phyloP scores from a whole-genome alignment of 805 yeast genomes.

The Candida lessepsii region DNA sequence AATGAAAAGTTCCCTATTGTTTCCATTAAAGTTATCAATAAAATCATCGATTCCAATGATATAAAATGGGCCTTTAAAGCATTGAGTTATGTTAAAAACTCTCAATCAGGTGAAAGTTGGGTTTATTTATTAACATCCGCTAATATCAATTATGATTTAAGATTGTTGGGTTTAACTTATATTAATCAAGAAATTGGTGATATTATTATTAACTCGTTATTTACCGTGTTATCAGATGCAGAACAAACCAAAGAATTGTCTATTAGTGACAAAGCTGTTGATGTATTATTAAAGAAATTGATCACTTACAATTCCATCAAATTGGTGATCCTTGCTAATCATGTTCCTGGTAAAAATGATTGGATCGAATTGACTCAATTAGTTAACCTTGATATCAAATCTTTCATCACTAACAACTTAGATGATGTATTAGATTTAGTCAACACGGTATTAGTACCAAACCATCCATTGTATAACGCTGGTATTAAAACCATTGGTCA shows the following conservation, averaged over 20 bases:
- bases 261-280: not conserved
- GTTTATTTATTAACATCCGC: slow-evolving; percentile 47
- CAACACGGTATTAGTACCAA: not conserved
- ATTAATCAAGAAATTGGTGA: slow-evolving; percentile 19
- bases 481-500: slow-evolving; percentile 47
- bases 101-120: slow-evolving; percentile 52
- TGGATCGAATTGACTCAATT: slow-evolving; percentile 79
- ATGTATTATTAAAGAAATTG: slow-evolving; percentile 5
- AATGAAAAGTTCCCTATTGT: slow-evolving; percentile 51
- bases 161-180: slow-evolving; percentile 32
- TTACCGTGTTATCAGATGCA: not conserved
- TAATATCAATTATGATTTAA: slow-evolving; percentile 30
- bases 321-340: slow-evolving; percentile 30
- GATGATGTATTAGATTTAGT: slow-evolving; percentile 21
- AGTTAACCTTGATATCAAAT: slow-evolving; percentile 61
- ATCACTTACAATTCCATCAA: slow-evolving; percentile 14
- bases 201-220: slow-evolving; percentile 5
- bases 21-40: slow-evolving; percentile 49
- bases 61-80: slow-evolving; percentile 54
- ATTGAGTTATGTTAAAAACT: slow-evolving; percentile 21
- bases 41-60: slow-evolving; percentile 45
- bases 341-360: slow-evolving; percentile 40
- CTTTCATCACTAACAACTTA: slow-evolving; percentile 38
- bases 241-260: not conserved
- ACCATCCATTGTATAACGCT: slow-evolving; percentile 10